These are phyloP conservation scores for Kodamaea alishanica DNA, from an alignment of 1,139 yeast genomes.

Conservation along the genomic window DNA sequence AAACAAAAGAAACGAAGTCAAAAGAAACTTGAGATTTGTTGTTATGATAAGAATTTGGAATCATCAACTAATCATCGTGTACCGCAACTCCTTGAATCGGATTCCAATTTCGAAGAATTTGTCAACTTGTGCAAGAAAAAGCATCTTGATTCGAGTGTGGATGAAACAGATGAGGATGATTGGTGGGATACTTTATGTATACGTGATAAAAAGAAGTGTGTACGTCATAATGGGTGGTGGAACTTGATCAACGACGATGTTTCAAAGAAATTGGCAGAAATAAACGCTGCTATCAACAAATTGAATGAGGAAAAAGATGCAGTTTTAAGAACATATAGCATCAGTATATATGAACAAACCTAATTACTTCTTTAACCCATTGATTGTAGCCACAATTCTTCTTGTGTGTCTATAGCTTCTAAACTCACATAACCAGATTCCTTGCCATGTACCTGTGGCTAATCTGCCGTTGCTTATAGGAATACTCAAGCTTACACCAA, in stretches of 20 bases:
- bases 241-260: conserved; percentile 48
- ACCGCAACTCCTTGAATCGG: background rate
- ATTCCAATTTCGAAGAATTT: conserved; percentile 12
- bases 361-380: conserved; percentile 44
- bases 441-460: conserved; percentile 84
- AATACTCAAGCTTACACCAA: conserved; percentile 62
- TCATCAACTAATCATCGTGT: background rate
- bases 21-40: conserved; percentile 32
- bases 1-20: conserved; percentile 21
- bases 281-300: conserved; percentile 18
- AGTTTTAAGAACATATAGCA: conserved; percentile 33
- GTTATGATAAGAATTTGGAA: conserved; percentile 22
- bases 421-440: conserved; percentile 72
- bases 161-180: conserved; percentile 20
- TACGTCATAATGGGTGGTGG: conserved; percentile 67
- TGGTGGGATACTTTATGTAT: conserved; percentile 42
- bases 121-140: conserved; percentile 17
- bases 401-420: conserved; percentile 61
- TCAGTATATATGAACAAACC: conserved; percentile 29
- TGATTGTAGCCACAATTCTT: conserved; percentile 67
- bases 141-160: conserved; percentile 8
- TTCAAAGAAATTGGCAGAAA: conserved; percentile 27
- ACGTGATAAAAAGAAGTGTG: conserved; percentile 63
- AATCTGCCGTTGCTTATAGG: conserved; percentile 68
- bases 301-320: conserved; percentile 22